Conservation (phyloP, 768 basidiomycete genomes). For the Cubamyces lactineus region DNA sequence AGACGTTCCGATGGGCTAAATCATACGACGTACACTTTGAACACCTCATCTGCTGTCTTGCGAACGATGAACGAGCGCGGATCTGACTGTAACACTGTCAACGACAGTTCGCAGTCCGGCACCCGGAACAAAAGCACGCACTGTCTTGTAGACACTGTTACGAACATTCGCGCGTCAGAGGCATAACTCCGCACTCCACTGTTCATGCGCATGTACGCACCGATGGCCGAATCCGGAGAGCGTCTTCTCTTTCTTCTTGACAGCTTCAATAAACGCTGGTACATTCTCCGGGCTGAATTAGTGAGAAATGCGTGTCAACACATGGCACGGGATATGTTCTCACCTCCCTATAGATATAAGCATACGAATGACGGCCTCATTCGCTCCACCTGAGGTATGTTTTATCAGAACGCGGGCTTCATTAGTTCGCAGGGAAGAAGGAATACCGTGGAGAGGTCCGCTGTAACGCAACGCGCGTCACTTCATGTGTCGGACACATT, state of each 20-base stretch:
- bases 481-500: background rate
- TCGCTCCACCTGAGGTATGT: slow-evolving; percentile 69
- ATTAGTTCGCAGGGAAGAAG: background rate
- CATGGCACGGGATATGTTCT: slow-evolving; percentile 30
- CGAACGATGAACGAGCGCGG: slow-evolving; percentile 91
- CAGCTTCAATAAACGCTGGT: slow-evolving; percentile 81
- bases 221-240: slow-evolving; percentile 91
- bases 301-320: background rate
- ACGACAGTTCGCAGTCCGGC: background rate
- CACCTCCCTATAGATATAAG: slow-evolving; percentile 83
- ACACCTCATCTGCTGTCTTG: slow-evolving; percentile 90
- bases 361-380: slow-evolving; percentile 96
- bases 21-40: slow-evolving; percentile 64
- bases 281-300: slow-evolving; percentile 73
- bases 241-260: slow-evolving; percentile 87
- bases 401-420: background rate
- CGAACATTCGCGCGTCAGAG: background rate
- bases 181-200: background rate
- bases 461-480: slow-evolving; percentile 38
- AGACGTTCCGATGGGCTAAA: too few species aligned
- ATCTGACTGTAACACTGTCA: slow-evolving; percentile 62
- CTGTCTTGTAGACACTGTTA: slow-evolving; percentile 72
- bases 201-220: slow-evolving; percentile 38
- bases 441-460: slow-evolving; percentile 70
- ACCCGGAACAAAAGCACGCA: slow-evolving; percentile 34